phyloP scores from a whole-genome alignment of 2,329 filamentous ascomycete genomes.

The Scedosporium dehoogii region DNA sequence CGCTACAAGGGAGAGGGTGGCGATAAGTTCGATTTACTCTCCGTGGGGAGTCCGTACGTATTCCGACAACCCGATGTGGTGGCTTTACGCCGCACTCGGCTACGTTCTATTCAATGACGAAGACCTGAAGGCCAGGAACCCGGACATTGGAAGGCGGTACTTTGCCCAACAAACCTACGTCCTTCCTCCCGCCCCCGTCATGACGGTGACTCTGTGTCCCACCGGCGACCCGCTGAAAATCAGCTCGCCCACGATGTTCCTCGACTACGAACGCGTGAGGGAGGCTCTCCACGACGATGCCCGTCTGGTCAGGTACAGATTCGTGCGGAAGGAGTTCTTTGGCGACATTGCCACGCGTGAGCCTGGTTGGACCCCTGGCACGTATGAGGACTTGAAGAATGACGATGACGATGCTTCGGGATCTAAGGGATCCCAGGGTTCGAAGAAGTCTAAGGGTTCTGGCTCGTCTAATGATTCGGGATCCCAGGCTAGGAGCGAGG shows the following conservation, averaged over 20 bases:
- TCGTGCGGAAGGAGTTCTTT: constrained; percentile 3
- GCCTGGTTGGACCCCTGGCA: not conserved
- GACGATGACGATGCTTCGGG: not conserved
- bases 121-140: constrained; percentile 18
- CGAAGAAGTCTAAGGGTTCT: no score
- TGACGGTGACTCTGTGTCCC: not conserved
- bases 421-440: no score
- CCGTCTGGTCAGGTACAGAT: not conserved
- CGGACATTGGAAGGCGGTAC: not conserved
- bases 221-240: not conserved
- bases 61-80: constrained; percentile 22
- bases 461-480: no score
- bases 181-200: constrained; percentile 1
- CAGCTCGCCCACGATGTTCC: no score
- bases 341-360: constrained; percentile 6
- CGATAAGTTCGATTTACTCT: not conserved
- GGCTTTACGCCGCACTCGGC: constrained; percentile 29
- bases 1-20: not conserved
- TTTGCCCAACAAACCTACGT: not conserved
- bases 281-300: not conserved
- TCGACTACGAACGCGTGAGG: no score
- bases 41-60: not conserved
- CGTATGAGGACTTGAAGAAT: not conserved
- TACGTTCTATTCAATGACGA: constrained; percentile 22
- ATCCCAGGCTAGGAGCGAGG: no score